A percentile compares a stretch with the other conserved stretches of the same genome.
These are phyloP conservation scores for Candida koratica DNA, from an alignment of 805 yeast species.

Conservation along the genomic window DNA sequence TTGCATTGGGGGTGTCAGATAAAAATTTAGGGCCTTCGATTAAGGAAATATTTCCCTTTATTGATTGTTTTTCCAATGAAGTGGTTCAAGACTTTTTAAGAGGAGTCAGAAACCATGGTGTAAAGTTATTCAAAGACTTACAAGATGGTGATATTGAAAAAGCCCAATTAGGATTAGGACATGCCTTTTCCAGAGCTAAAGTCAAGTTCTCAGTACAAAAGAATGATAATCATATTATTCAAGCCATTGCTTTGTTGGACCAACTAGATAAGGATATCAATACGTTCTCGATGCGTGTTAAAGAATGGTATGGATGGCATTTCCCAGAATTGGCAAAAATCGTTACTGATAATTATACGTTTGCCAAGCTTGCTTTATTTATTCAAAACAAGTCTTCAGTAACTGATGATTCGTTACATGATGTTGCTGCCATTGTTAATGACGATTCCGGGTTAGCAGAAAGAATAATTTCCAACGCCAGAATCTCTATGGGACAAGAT, in stretches of 20 bases:
- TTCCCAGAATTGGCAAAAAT: conserved; percentile 95
- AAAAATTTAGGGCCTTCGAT: conserved; percentile 94
- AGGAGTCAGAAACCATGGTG: conserved; percentile 89
- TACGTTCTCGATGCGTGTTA: conserved; percentile 94
- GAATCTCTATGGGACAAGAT: conserved; percentile 99
- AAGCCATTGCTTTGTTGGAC: conserved; percentile 95
- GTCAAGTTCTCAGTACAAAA: conserved; percentile 98
- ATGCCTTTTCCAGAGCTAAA: conserved; percentile 97
- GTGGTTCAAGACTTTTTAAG: conserved; percentile 91
- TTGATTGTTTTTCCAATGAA: conserved; percentile 88
- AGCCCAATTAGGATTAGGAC: conserved; percentile 98
- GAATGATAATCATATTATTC: conserved; percentile 98
- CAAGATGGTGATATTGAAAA: conserved; percentile 95
- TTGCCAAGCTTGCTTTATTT: conserved; percentile 75
- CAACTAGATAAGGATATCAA: conserved; percentile 97
- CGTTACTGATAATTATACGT: conserved; percentile 83
- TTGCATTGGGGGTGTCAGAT: conserved; percentile 85
- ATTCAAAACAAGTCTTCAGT: conserved; percentile 85
- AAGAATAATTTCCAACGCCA: conserved; percentile 88
- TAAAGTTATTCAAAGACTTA: conserved; percentile 83
- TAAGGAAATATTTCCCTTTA: conserved; percentile 82
- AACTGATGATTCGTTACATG: conserved; percentile 91
- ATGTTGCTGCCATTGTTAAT: conserved; percentile 81
- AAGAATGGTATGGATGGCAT: conserved; percentile 99
- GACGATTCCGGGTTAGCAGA: conserved; percentile 91